Base-by-base conservation (phyloP, 2,329 filamentous ascomycete species). In the Paecilomyces formosus region DNA sequence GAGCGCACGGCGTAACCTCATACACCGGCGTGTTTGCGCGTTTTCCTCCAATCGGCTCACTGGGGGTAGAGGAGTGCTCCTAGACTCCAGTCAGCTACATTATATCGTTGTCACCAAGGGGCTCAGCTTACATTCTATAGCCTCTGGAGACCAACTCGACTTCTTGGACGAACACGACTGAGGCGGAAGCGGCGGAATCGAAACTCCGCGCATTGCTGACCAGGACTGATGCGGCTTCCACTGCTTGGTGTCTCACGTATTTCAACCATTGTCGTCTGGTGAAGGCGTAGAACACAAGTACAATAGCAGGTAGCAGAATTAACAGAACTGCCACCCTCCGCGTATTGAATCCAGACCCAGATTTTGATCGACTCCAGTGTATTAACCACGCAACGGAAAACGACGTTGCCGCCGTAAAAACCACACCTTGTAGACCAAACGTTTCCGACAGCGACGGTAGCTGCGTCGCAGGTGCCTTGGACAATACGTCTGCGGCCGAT, bases 91-190 rank as follows among this genome's bases (percentile, higher is more conserved):
- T 65, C 62, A 68, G 63, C 57, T 59, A 54, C 12, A 8, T 26
- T 6, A 2, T 22, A 68, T 55, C 68, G 54, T 60, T 59, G 24
- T 28, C 49, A 55, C 26, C 18, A 50, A 60, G 28, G 35, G 22
- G 52, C 39, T 33, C 53, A 54, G 77, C 86, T 73, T 75, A 91
- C 86, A 96, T 81, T 75, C 90, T 83, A 73, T 96, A 97, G 22
- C 92, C 92, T 65, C 92, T 85, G 30, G 92, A 95, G 26, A 97
- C 92, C 31, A 97, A 81, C 76, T 97, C 92, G n/a, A 97, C 92
- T 75, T 97, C 92, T 72, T 96, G 92, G 62, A 97, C 88, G 60
- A 96, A 82, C 39, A 88, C 86, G 57, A 96, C 79, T 2, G 90
- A 88, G 31, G 90, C 88, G 45, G 87, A 86, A 49, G 85, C 86